Conservation (phyloP, 2,329 filamentous ascomycete species). For the Fusarium sp. region DNA sequence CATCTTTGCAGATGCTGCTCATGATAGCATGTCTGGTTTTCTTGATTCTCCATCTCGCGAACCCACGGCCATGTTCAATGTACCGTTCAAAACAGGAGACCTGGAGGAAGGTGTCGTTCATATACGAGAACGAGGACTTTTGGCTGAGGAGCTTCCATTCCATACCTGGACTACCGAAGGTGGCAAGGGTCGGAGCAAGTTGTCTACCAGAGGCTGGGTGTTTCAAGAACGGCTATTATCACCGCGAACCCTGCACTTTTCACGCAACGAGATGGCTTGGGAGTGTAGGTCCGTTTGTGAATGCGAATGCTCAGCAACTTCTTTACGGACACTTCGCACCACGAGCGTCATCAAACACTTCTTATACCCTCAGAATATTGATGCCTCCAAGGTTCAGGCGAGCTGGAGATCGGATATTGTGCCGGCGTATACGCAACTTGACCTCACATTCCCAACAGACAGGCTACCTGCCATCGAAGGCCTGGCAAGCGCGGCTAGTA, state of each 20-base stretch:
- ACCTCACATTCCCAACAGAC: neutral
- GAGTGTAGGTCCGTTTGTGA: neutral
- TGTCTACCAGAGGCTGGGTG: neutral
- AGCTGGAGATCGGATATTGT: neutral
- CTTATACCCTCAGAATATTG: neutral
- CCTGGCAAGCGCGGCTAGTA: neutral
- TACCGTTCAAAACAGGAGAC: neutral
- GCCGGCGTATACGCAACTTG: neutral
- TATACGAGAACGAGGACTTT: neutral
- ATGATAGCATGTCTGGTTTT: neutral
- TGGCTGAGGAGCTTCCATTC: neutral
- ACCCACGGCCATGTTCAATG: neutral
- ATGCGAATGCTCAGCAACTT: neutral
- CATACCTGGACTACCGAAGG: neutral
- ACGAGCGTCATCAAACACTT: neutral
- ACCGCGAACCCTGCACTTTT: neutral
- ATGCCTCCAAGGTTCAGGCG: neutral
- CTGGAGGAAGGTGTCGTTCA: neutral
- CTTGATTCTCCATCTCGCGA: neutral
- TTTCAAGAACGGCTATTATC: neutral
- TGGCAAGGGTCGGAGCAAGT: neutral
- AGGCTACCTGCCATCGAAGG: neutral
- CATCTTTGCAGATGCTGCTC: neutral
- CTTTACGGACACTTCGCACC: neutral
- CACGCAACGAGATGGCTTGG: neutral